phyloP scores from a whole-genome alignment of 2,329 filamentous ascomycete species.

The Pezicula rhizophila region DNA sequence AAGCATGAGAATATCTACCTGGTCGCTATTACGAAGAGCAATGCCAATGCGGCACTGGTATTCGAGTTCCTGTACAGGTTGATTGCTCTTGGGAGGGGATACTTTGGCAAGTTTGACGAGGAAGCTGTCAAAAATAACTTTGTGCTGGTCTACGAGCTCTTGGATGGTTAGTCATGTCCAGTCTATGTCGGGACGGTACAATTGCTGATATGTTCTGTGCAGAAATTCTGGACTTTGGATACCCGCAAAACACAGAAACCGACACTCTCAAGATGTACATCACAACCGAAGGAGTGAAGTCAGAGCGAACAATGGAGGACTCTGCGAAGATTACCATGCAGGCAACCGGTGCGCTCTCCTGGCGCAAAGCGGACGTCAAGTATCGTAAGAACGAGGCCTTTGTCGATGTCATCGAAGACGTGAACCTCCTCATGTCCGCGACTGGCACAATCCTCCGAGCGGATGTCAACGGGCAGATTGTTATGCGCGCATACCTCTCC shows the following conservation, averaged over 20 bases:
- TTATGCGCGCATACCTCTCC: slow-evolving; percentile 96
- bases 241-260: slow-evolving; percentile 97
- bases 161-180: slow-evolving; percentile 62
- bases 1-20: slow-evolving; percentile 99
- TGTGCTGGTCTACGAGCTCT: slow-evolving; percentile 92
- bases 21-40: slow-evolving; percentile 96
- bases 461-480: slow-evolving; percentile 93
- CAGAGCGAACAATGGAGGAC: slow-evolving; percentile 77
- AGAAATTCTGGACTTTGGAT: slow-evolving; percentile 99
- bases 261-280: slow-evolving; percentile 99
- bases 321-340: slow-evolving; percentile 99
- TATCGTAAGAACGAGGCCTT: slow-evolving; percentile 99
- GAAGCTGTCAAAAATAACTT: slow-evolving; percentile 99
- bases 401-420: slow-evolving; percentile 97
- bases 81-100: slow-evolving; percentile 83
- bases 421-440: slow-evolving; percentile 98
- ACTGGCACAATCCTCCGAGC: slow-evolving; percentile 90
- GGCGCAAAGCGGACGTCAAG: slow-evolving; percentile 95
- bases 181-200: background rate
- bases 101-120: slow-evolving; percentile 99
- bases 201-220: slow-evolving; percentile 12
- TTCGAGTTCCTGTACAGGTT: slow-evolving; percentile 97
- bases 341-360: slow-evolving; percentile 92
- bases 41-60: slow-evolving; percentile 94
- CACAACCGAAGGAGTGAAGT: slow-evolving; percentile 97